Evolutionary conservation across 2,329 filamentous ascomycete species (phyloP), one percentile per base, ranked within the genome.

Genomic region (Zymoseptoria passerinii): DNA sequence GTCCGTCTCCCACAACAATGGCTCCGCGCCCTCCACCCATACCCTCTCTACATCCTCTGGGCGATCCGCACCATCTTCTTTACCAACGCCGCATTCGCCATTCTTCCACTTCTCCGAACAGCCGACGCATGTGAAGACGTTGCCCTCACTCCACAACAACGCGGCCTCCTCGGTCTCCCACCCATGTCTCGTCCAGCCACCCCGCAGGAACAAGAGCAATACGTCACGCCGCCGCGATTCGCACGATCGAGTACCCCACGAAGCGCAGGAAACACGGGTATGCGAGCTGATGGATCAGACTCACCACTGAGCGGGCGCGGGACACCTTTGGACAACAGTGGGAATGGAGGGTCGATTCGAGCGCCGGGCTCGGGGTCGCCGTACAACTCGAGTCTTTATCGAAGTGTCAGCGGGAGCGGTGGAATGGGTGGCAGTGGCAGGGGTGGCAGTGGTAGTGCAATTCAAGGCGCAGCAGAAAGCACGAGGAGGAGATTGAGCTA

Each of bases 171-270:
- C 54, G 92, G 91, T 52, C 83, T 99, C 3, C 82, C 87, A 48
- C 86, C 90, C 2, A 83, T 80, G 59, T 74, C 77, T 1, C 77
- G 82, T 2, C 82, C 87, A 0, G 72, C 76, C 0, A 88, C 86
- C 0, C 86, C 90, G 1, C 82, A 81, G 56, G 86, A 88, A 52
- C 81, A 82, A 55, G 85, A 87, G 49, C 82, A 83, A 58, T 95
- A 89, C 74, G 85, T 87, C 67, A 96, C 92, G 0, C 92, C 92
- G 3, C 92, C 92, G 2, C 84, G 90, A 67, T 96, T 95, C 76
- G 84, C 87, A 40, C 82, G 90, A 59, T 92, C 89, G 10, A 82
- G 86, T 27, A 88, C 75, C 9, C 89, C 87, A 1, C 80, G 84
- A 3, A 81, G 80, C 28, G 84, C 81, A 60, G 82, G 81, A 19